A percentile compares a stretch with the other conserved stretches of the same genome.
phyloP scores from a whole-genome alignment of 805 yeast species.

The Lachancea thermotolerans region DNA sequence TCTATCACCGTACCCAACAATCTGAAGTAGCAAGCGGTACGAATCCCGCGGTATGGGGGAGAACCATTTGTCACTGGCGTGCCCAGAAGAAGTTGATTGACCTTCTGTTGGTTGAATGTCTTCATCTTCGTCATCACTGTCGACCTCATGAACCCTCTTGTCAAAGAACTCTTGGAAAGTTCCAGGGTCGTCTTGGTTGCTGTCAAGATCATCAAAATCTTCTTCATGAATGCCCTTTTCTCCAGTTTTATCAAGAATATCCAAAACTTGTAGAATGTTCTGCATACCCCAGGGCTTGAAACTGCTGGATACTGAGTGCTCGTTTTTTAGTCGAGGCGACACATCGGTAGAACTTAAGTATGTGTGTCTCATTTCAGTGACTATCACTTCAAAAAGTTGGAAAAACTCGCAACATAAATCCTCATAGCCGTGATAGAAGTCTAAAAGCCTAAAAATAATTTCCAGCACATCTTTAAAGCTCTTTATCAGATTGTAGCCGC shows the following conservation, averaged over 20 bases:
- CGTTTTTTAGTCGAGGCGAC: constrained; percentile 13
- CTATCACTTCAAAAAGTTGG: constrained; percentile 56
- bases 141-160: constrained; percentile 30
- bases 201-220: neutral
- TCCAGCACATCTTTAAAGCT: constrained; percentile 68
- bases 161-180: constrained; percentile 33
- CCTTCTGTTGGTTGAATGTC: neutral
- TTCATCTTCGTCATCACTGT: constrained; percentile 33
- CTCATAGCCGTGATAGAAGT: constrained; percentile 77
- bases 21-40: constrained; percentile 52
- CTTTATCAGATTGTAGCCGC: constrained; percentile 58
- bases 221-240: constrained; percentile 27
- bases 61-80: constrained; percentile 46
- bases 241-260: constrained; percentile 35
- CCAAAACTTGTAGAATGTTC: constrained; percentile 37
- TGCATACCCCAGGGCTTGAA: constrained; percentile 58
- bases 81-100: neutral
- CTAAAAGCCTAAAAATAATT: constrained; percentile 70
- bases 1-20: constrained; percentile 64
- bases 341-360: constrained; percentile 31
- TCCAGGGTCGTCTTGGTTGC: constrained; percentile 1
- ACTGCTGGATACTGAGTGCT: constrained; percentile 21
- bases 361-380: constrained; percentile 39
- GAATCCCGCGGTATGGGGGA: constrained; percentile 59
- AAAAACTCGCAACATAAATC: constrained; percentile 68